Evolutionary conservation across 345 rosid genomes (phyloP).

Genomic region (Laguncularia racemosa): DNA sequence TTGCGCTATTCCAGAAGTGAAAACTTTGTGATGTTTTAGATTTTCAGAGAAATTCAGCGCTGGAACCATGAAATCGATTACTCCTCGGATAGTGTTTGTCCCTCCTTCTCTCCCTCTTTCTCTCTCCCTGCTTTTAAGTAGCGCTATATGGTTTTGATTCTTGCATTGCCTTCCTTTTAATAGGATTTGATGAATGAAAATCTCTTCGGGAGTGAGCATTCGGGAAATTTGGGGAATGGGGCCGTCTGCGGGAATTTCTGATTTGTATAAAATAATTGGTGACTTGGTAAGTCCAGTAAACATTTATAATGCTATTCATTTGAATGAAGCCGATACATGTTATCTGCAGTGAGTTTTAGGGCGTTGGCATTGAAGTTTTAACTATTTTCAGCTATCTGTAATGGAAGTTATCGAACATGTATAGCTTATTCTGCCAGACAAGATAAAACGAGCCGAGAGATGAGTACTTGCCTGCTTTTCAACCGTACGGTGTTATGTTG

Average conservation of each 20-base stretch:
- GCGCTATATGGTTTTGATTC: background rate
- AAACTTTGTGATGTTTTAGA: conserved; percentile 16
- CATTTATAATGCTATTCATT: background rate
- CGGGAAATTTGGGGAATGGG: conserved; percentile 8
- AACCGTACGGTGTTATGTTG: too few relatives aligned
- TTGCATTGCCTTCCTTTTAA: background rate
- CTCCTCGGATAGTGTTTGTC: conserved; percentile 11
- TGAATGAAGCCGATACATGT: background rate
- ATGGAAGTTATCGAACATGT: too few relatives aligned
- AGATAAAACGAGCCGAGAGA: too few relatives aligned
- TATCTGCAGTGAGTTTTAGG: too few relatives aligned
- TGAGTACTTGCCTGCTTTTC: too few relatives aligned
- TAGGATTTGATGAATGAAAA: background rate
- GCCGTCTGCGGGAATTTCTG: conserved; percentile 9
- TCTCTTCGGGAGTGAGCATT: background rate
- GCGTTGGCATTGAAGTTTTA: background rate
- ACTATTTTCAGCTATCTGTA: too few relatives aligned
- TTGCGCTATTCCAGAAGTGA: background rate
- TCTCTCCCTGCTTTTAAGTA: background rate
- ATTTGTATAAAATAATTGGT: conserved; percentile 29
- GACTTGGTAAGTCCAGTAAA: conserved; percentile 36
- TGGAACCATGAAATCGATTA: conserved; percentile 25
- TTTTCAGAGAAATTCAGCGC: conserved; percentile 37
- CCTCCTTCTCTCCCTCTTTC: background rate
- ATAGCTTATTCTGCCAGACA: too few relatives aligned